Evolutionary conservation across 2,329 filamentous ascomycete species (phyloP).

Genomic region (Westerdykella aurantiaca): DNA sequence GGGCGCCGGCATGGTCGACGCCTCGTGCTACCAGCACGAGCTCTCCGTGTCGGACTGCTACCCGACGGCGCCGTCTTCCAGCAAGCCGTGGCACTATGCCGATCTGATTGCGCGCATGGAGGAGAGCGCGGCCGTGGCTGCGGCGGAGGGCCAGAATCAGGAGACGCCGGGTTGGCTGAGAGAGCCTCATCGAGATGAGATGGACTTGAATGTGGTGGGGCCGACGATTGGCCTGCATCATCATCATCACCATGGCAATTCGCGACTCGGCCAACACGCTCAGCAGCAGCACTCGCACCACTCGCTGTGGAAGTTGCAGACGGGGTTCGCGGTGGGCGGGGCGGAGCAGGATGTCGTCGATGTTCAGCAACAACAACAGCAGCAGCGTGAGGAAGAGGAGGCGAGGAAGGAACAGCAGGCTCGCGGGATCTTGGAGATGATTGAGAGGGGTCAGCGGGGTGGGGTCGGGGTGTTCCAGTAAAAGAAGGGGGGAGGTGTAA

Average conservation of each 20-base stretch:
- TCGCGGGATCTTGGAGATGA: constrained; percentile 13
- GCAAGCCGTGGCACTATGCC: constrained; percentile 11
- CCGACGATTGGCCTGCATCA: not conserved
- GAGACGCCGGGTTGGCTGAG: too few relatives aligned
- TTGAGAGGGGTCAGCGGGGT: constrained; percentile 17
- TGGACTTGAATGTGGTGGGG: not conserved
- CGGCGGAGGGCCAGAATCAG: too few relatives aligned
- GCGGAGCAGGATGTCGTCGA: constrained; percentile 6
- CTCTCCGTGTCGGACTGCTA: constrained; percentile 10
- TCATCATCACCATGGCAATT: not conserved
- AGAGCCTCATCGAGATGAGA: not conserved
- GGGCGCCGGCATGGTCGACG: not conserved
- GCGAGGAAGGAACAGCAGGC: constrained; percentile 5
- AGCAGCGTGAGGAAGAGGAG: not conserved
- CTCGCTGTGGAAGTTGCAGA: constrained; percentile 24
- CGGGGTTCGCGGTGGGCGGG: constrained; percentile 18
- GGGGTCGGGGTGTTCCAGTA: constrained; percentile 4
- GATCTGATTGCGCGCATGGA: constrained; percentile 19
- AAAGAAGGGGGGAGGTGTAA: too few relatives aligned
- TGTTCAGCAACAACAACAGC: not conserved
- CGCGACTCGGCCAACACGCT: not conserved
- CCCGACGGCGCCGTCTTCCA: constrained; percentile 14
- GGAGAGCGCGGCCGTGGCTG: not conserved
- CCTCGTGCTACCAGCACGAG: constrained; percentile 2
- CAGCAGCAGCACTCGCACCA: not conserved